Conservation (phyloP, 75 land plant genomes). For the Pinus albicaulis region DNA sequence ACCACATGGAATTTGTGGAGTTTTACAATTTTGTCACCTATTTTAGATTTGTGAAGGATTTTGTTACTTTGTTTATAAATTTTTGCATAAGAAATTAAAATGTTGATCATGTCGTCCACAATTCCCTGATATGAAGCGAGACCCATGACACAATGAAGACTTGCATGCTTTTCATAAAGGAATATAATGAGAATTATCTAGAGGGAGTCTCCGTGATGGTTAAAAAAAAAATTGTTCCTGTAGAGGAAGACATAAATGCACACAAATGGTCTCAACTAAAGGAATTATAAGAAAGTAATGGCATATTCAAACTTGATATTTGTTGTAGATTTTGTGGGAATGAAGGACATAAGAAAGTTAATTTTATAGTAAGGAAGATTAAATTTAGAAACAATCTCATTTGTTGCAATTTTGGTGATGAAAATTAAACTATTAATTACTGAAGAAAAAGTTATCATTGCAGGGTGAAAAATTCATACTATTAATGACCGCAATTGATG, state of each 20-base stretch:
- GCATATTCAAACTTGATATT: constrained; percentile 86
- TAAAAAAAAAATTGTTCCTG: constrained; percentile 85
- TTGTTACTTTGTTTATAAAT: too few species aligned
- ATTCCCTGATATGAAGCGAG: too few species aligned
- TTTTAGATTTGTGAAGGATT: too few species aligned
- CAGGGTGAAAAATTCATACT: background rate
- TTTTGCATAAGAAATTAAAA: too few species aligned
- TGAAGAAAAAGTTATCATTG: background rate
- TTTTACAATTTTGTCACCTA: too few species aligned
- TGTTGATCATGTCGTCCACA: too few species aligned
- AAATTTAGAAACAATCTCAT: too few species aligned
- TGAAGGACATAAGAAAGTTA: too few species aligned
- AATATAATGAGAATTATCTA: constrained; percentile 74
- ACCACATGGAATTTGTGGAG: too few species aligned
- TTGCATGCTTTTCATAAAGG: constrained; percentile 95
- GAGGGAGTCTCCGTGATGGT: constrained; percentile 94
- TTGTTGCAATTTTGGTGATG: too few species aligned
- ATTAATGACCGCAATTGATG: background rate
- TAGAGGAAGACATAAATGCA: constrained; percentile 88
- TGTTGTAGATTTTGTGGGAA: constrained; percentile 79
- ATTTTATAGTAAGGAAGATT: too few species aligned
- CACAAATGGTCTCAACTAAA: constrained; percentile 89
- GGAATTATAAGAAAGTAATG: constrained; percentile 89
- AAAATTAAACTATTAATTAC: too few species aligned
- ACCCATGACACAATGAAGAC: constrained; percentile 90